Evolutionary conservation across 352 stramenopile genomes (phyloP), one percentile per base, ranked within the genome.

Genomic region (Globisporangium rhizosaccharum): DNA sequence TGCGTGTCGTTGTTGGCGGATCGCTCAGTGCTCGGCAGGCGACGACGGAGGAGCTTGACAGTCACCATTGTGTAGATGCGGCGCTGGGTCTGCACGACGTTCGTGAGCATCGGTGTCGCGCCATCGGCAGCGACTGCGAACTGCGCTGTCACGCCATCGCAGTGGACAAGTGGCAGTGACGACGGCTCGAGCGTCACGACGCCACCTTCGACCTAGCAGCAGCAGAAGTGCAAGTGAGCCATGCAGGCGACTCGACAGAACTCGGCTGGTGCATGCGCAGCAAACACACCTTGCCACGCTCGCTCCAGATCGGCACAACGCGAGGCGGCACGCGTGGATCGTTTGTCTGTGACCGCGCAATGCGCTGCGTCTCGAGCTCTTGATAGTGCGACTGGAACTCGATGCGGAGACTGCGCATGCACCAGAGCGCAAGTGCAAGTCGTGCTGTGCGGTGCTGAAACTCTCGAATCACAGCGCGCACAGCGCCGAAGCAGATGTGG

Each of bases 41-140:
- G 33, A 12, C 8, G 33, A 12, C 33, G 33, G 33, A 88, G 25
- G 46, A 86, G 51, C 62, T 76, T 71, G 12, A 88, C 59, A 2
- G 65, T 73, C 25, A 87, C 64, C 25, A 83, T 62, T 3, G 76
- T 85, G 68, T 87, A 87, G 37, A 89, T 83, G 3, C 76, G 64
- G 41, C 75, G 65, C 20, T 76, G 67, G 15, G 41, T 65, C 59
- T 82, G 76, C 37, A 76, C 71, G 48, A 85, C 79, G 51, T 74
- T 85, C 44, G 67, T 80, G 47, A 89, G 73, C 76, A 89, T 87
- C 25, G 79, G 79, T 10, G 63, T 67, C 25, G 53, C 67, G 46
- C 37, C 20, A 49, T 49, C 47, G 14, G 26, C 26, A 14, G 33
- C 37, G 6, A 53, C 45, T 25, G 54, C 50, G 37, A 83, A 80